Percentiles rank a stretch among this genome's conserved stretches.
Evolutionary conservation across 495 filamentous ascomycete genomes (phyloP).

Genomic region (Tuber borchii): DNA sequence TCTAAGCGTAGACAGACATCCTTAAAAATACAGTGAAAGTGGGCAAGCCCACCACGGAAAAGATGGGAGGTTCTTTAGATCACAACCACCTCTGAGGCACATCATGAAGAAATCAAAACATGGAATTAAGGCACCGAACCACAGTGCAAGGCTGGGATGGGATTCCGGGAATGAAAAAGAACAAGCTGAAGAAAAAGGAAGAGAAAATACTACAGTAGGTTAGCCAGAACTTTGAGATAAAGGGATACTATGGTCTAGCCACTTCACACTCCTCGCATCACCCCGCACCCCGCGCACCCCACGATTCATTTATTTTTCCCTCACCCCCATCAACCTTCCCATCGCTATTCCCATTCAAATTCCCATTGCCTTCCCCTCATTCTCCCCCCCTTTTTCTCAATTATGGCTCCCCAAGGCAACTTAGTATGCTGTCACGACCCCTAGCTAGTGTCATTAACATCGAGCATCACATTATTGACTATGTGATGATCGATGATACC

Average conservation of each 20-base stretch:
- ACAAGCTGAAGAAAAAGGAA: background rate
- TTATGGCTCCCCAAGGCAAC: background rate
- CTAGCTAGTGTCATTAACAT: background rate
- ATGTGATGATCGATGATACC: background rate
- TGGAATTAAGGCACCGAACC: background rate
- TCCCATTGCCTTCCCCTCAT: background rate
- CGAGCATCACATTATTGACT: background rate
- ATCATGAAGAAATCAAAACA: background rate
- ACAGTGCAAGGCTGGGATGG: background rate
- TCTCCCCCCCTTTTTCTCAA: background rate
- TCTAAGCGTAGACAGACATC: background rate
- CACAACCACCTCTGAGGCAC: background rate
- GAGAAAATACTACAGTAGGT: background rate
- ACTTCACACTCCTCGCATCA: constrained; percentile 4
- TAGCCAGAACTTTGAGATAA: constrained; percentile 3
- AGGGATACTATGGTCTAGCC: constrained; percentile 2
- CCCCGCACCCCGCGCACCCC: no score
- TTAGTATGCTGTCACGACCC: background rate
- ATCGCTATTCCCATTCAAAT: background rate
- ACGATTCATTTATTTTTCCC: background rate
- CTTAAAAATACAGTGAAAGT: background rate
- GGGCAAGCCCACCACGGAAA: background rate
- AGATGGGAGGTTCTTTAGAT: background rate
- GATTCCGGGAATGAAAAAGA: background rate
- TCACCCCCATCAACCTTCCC: background rate